Evolutionary conservation across 2,329 filamentous ascomycete genomes (phyloP), one percentile per base, ranked within the genome.

Genomic region (Tolypocladium tundrense): DNA sequence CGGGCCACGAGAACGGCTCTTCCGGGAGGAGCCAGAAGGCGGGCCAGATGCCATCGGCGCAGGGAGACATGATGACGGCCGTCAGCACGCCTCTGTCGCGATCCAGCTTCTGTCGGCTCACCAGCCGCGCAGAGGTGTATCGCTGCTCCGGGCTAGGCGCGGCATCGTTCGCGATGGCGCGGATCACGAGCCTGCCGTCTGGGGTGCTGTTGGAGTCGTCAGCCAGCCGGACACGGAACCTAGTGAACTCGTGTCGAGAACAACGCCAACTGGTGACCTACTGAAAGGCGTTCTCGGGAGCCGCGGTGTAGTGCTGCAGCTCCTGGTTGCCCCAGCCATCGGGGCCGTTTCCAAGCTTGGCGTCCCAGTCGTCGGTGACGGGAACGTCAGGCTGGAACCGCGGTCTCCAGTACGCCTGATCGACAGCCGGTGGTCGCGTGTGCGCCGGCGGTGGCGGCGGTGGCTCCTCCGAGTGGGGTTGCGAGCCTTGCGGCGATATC

Each of bases 241-340:
- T 2, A 11, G 19, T 19, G 24, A 50, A 19, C 7, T 6, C 27
- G 27, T 7, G 1, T 14, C 31, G n/a, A 37, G 9, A 19, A 33
- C 37, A 0, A 19, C 21, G 21, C 21, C 39, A 10, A 7, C 3
- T 4, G 19, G 13, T 10, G 7, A 59, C 69, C 39, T 60, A 74
- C 72, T 83, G 75, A 66, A 85, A 85, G 27, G 77, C 77, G 64
- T 85, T 85, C 5, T 71, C 65, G 0, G 74, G 67, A 13, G 70
- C 67, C 40, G 75, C 70, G 7, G 79, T 79, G 66, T 85, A 85
- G 69, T 81, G 78, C 68, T 85, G 76, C 54, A 81, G 71, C 70
- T 85, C 82, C 60, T 82, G 78, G 65, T 85, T 85, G 27, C 82
- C 82, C 82, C 82, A 85, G 42, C 82, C 82, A 64, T 82, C 76